A percentile compares a stretch with the other conserved stretches of the same genome.
Evolutionary conservation across 2,329 filamentous ascomycete genomes (phyloP).

Genomic region (Magnaporthiopsis rhizophila): DNA sequence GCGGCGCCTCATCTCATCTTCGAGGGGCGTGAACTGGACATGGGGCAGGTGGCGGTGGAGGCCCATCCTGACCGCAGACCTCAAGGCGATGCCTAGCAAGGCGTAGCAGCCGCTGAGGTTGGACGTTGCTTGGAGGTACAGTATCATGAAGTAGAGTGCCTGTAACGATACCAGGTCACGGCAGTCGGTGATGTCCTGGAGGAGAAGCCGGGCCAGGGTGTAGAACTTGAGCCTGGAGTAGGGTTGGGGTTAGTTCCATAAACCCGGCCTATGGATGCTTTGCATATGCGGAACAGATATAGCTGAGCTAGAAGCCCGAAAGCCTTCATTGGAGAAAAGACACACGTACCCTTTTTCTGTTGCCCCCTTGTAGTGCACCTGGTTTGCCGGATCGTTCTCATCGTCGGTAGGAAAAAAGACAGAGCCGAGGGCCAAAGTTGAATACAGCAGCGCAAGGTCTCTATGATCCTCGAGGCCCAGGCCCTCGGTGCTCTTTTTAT

Average conservation of each 20-base stretch:
- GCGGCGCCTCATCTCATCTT: slow-evolving; percentile 54
- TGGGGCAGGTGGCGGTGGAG: slow-evolving; percentile 66
- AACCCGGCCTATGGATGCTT: too few species aligned
- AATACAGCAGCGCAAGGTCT: slow-evolving; percentile 64
- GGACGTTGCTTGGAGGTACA: slow-evolving; percentile 73
- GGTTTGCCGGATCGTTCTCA: slow-evolving; percentile 31
- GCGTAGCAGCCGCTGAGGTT: slow-evolving; percentile 74
- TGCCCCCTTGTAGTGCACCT: slow-evolving; percentile 39
- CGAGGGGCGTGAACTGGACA: slow-evolving; percentile 52
- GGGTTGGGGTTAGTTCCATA: neutral
- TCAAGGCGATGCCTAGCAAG: slow-evolving; percentile 69
- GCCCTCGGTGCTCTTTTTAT: slow-evolving; percentile 50
- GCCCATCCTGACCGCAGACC: slow-evolving; percentile 69
- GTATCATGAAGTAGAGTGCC: slow-evolving; percentile 68
- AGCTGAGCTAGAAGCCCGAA: slow-evolving; percentile 7
- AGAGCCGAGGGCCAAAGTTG: slow-evolving; percentile 63
- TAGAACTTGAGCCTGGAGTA: slow-evolving; percentile 63
- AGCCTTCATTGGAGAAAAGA: neutral
- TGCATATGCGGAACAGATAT: too few species aligned
- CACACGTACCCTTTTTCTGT: slow-evolving; percentile 47
- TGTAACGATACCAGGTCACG: slow-evolving; percentile 69
- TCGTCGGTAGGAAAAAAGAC: slow-evolving; percentile 58
- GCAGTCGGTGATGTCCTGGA: slow-evolving; percentile 60
- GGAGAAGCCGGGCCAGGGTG: slow-evolving; percentile 54
- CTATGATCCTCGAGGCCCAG: slow-evolving; percentile 57